Percentiles rank a stretch among this genome's conserved stretches.
Conservation (phyloP, 177 flowering plant genomes). For the Tripterygium wilfordii region DNA sequence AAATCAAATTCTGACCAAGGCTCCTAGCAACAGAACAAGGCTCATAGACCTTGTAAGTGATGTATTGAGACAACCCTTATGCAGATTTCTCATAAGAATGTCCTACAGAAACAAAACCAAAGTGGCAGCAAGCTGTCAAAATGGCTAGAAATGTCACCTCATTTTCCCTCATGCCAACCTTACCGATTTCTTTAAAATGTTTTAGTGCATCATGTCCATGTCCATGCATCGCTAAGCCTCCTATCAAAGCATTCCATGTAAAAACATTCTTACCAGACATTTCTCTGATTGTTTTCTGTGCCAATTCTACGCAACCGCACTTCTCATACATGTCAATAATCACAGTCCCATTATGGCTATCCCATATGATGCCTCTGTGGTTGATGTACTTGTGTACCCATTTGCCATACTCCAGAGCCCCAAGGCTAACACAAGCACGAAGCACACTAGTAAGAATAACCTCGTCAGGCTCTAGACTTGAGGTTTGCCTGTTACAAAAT, state of each 20-base stretch:
- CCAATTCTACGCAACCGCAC: conserved; percentile 50
- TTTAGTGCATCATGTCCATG: conserved; percentile 38
- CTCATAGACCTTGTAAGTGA: too few species aligned
- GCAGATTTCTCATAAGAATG: too few species aligned
- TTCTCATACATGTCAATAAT: conserved; percentile 62
- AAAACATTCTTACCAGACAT: conserved; percentile 23
- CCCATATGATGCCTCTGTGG: conserved; percentile 31
- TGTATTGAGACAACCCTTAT: too few species aligned
- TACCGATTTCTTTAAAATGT: conserved; percentile 30
- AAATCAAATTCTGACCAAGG: too few species aligned
- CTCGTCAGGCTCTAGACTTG: conserved; percentile 39
- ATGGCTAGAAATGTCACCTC: conserved; percentile 52
- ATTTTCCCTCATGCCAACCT: conserved; percentile 29
- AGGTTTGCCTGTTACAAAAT: conserved; percentile 32
- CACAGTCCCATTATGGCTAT: conserved; percentile 43
- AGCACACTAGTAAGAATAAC: conserved; percentile 46
- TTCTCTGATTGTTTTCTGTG: conserved; percentile 23
- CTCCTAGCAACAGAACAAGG: too few species aligned
- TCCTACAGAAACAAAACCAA: conserved; percentile 52
- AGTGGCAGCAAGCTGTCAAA: conserved; percentile 52
- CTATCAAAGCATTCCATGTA: conserved; percentile 49
- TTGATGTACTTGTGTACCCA: conserved; percentile 49
- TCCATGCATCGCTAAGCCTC: conserved; percentile 58
- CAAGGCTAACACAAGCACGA: conserved; percentile 59
- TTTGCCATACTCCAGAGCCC: conserved; percentile 44